These are phyloP conservation scores for Chionographis japonica DNA, from an alignment of 106 monocot genomes.

Conservation along the genomic window DNA sequence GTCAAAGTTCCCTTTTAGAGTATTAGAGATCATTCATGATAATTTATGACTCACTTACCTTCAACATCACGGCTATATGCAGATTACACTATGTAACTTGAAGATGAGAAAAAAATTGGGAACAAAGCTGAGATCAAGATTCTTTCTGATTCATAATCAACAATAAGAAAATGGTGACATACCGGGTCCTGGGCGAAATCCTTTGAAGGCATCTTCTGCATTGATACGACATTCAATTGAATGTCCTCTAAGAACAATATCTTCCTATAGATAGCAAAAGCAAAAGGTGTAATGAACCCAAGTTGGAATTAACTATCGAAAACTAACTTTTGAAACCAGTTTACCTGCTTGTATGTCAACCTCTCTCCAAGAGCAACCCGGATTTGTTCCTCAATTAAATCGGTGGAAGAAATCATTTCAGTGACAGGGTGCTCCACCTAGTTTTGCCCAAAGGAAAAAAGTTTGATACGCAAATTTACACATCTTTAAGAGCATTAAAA, in stretches of 20 bases:
- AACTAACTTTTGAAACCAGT: background rate
- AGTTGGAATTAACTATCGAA: background rate
- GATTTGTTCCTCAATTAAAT: slow-evolving; percentile 93
- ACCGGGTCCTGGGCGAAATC: slow-evolving; percentile 95
- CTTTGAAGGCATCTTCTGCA: slow-evolving; percentile 96
- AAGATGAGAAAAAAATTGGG: too few species aligned
- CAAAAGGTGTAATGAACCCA: background rate
- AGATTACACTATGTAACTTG: too few species aligned
- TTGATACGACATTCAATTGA: slow-evolving; percentile 96
- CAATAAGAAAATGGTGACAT: slow-evolving; percentile 6
- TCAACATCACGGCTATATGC: too few species aligned
- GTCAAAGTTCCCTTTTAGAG: too few species aligned
- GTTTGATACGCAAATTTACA: background rate
- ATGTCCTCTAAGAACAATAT: slow-evolving; percentile 95
- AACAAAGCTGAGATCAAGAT: background rate
- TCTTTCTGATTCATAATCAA: background rate
- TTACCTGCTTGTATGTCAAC: slow-evolving; percentile 75
- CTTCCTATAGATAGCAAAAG: slow-evolving; percentile 45
- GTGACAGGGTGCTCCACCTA: slow-evolving; percentile 96
- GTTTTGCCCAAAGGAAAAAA: slow-evolving; percentile 10
- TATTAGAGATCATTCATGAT: too few species aligned
- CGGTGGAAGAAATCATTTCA: slow-evolving; percentile 96
- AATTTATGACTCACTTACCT: too few species aligned
- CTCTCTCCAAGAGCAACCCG: slow-evolving; percentile 88
- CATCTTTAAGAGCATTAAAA: background rate